These are phyloP conservation scores for Ganoderma boninense DNA, from an alignment of 1,284 basidiomycete species.

Conservation along the genomic window DNA sequence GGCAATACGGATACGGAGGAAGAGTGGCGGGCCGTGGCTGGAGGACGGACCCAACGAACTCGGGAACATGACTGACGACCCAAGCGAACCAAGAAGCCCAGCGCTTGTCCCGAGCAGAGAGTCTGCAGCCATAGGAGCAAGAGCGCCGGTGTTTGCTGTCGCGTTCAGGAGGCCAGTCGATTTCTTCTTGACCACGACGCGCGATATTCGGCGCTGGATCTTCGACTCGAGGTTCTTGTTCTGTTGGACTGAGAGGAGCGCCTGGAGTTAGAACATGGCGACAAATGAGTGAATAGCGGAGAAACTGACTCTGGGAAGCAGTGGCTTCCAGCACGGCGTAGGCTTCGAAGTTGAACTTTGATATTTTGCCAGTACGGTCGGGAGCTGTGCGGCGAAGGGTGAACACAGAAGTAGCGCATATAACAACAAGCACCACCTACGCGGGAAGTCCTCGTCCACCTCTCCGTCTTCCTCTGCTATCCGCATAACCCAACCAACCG, in stretches of 20 bases:
- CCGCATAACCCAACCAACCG: conserved; percentile 92
- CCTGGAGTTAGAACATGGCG: not conserved
- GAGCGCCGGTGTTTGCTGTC: conserved; percentile 26
- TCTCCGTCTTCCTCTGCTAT: conserved; percentile 98
- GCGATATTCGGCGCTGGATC: conserved; percentile 80
- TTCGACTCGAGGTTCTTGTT: conserved; percentile 81
- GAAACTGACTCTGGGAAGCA: conserved; percentile 72
- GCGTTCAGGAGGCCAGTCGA: conserved; percentile 40
- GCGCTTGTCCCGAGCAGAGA: conserved; percentile 43
- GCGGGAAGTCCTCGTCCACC: conserved; percentile 98
- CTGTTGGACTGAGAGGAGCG: conserved; percentile 70
- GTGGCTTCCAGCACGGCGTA: conserved; percentile 88
- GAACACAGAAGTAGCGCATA: not conserved
- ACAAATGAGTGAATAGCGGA: not conserved
- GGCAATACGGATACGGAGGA: conserved; percentile 81
- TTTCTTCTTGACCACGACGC: conserved; percentile 71
- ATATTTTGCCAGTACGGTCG: conserved; percentile 85
- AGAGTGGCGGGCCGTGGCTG: conserved; percentile 80
- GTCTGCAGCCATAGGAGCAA: conserved; percentile 42
- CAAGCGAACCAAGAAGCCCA: conserved; percentile 44
- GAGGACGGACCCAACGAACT: conserved; percentile 72
- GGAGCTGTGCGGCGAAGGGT: conserved; percentile 65
- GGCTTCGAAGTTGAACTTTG: conserved; percentile 91
- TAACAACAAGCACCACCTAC: conserved; percentile 55
- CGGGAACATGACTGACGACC: conserved; percentile 56